phyloP scores from a whole-genome alignment of 2,329 filamentous ascomycete species.

The Scytalidium sp. region DNA sequence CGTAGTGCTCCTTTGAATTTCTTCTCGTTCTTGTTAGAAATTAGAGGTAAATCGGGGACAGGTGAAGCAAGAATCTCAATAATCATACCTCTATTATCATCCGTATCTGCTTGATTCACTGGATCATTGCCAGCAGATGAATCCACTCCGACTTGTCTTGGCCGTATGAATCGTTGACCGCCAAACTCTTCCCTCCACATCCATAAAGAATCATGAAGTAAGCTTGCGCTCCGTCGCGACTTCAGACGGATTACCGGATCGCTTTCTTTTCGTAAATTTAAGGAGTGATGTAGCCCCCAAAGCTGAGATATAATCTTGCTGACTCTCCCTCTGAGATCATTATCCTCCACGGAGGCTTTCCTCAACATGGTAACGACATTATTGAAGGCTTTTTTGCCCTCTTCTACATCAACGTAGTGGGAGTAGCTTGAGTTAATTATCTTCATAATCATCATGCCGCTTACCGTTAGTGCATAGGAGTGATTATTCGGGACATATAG shows the following conservation, averaged over 20 bases:
- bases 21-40: no score
- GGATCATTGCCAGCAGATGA: no score
- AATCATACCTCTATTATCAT: no score
- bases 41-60: no score
- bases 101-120: no score
- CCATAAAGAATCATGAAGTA: slow-evolving; percentile 9
- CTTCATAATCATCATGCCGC: slow-evolving; percentile 3
- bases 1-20: no score
- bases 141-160: no score
- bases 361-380: slow-evolving; percentile 1
- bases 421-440: slow-evolving; percentile 5
- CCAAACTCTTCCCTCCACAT: slow-evolving; percentile 6
- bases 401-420: not conserved
- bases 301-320: slow-evolving; percentile 9
- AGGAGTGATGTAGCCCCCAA: slow-evolving; percentile 2
- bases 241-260: not conserved
- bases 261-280: not conserved
- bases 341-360: slow-evolving; percentile 3
- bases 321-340: slow-evolving; percentile 6
- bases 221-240: not conserved
- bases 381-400: slow-evolving; percentile 3
- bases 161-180: not conserved
- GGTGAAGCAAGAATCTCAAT: no score
- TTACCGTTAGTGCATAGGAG: not conserved
- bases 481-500: slow-evolving; percentile 1